Evolutionary conservation across 225 moss, liverwort and hornwort species (phyloP), one percentile per base, ranked within the genome.

Genomic region (Marchantia polymorpha): DNA sequence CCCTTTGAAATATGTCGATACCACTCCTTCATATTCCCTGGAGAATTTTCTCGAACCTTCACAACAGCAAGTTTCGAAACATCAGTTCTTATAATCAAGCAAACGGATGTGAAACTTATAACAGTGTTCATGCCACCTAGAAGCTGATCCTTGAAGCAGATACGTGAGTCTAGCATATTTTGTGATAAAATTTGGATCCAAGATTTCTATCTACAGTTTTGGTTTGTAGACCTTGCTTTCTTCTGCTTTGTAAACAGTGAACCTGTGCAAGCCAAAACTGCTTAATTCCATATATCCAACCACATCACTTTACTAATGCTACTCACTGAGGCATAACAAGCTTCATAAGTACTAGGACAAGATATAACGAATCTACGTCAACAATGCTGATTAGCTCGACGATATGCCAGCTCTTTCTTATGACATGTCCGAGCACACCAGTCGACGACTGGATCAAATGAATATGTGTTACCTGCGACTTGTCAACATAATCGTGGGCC

Each of bases 1-100:
- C 97, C 97, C 79, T 95, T 93, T 6, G 97, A 92, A 64, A 99
- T 78, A 82, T 99, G 97, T 66, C 92, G 88, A 86, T 99, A 91
- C 91, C 91, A 95, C 69, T 90, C 73, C 52, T 80, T 74, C 87
- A 91, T 56, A 59, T 91, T 76, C 39, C 95, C 97, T 61, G 95
- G 90, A 77, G 78, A 60, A 80, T 89, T 53, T 81, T 92, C 94
- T 84, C 78, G 89, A 74, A 99, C 97, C 96, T 97, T 81, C 25
- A 76, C 19, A 81, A 52, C 39, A 0, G 39, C 14, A 74, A 59
- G 53, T 26, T 12, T 30, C 29, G 17, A 0, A 59, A 75, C 31
- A 75, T 56, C 56, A 75, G 53, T 31, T 15, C 51, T 26, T 1
- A 53, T 1, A 71, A 10, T 71, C 3, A 69, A 69, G 27, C 17